Evolutionary conservation across 805 yeast genomes (phyloP), one percentile per base, ranked within the genome.

Genomic region (Grigorovia transvaalensis): DNA sequence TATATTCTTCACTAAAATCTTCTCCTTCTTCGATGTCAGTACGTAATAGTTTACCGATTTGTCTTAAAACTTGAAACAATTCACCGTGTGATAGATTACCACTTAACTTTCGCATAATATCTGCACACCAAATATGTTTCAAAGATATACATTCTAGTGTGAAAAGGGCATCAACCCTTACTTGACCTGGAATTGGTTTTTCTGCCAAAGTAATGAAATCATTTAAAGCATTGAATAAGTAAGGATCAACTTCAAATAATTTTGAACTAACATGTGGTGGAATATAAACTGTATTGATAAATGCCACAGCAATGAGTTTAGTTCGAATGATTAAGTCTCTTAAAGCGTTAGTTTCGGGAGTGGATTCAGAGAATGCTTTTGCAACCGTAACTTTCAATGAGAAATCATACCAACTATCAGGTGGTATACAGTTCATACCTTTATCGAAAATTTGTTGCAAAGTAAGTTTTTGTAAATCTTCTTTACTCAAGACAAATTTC

Each of bases 1-100:
- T 71, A 62, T 68, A 74, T 29, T 75, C 77, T 53, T 81, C 82
- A 29, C 77, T 78, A 7, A 71, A 63, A 19, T 61, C 64, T 5
- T 60, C 55, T 1, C 57, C 53, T 54, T 68, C 73, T 4, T 59
- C 53, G 1, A 57, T 52, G 53, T 68, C 74, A 1, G 77, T 74
- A 47, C 72, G 66, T 40, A 81, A 57, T 44, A 74, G 68, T 52
- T 80, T 79, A 51, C 79, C 72, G n/a, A 88, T 78, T 45, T 74
- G 73, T 52, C 90, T 77, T 30, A 89, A 64, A 33, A 83, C 77
- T 60, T 86, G 89, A 69, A 85, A 86, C 43, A 90, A 62, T 12
- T 81, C 69, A 1, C 97, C 97, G 66, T 90, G 96, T 54, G 82
- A 81, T 43, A 90, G 88, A 63, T 88, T 88, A 9, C 93, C 96